Conservation (phyloP, 2,329 filamentous ascomycete species). For the Lizonia empirigonia region DNA sequence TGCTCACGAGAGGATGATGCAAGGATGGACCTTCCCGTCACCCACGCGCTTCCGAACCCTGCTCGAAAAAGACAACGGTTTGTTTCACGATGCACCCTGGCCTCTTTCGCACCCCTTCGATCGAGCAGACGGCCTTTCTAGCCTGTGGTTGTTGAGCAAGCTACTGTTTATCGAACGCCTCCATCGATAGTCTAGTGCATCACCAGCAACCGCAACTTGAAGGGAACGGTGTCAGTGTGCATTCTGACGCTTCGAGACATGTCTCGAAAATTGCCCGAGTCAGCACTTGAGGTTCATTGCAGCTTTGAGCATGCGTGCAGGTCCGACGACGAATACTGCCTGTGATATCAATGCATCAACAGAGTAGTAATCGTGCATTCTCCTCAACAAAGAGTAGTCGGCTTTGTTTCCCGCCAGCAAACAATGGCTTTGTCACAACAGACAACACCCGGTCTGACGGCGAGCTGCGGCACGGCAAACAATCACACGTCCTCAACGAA, state of each 20-base stretch:
- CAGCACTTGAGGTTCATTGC: neutral
- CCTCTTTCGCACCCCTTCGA: slow-evolving; percentile 18
- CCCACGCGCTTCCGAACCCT: slow-evolving; percentile 22
- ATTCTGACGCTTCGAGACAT: slow-evolving; percentile 2
- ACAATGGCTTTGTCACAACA: neutral
- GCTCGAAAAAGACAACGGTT: slow-evolving; percentile 25
- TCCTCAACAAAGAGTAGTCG: neutral
- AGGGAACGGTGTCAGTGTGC: neutral
- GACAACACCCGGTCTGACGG: neutral
- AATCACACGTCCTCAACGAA: too few species aligned
- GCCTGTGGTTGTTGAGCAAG: slow-evolving; percentile 13
- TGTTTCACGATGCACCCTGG: slow-evolving; percentile 35
- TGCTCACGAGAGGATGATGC: slow-evolving; percentile 23
- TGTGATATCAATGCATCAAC: too few species aligned
- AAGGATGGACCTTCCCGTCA: slow-evolving; percentile 22
- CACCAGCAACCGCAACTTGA: neutral
- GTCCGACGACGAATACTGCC: neutral
- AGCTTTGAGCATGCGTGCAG: neutral
- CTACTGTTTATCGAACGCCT: slow-evolving; percentile 15
- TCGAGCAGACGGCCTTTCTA: slow-evolving; percentile 5
- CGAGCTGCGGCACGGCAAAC: neutral
- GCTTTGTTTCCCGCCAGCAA: neutral
- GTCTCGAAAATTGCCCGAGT: neutral
- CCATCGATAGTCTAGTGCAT: slow-evolving; percentile 7
- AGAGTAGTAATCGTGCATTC: neutral